Conservation (phyloP, 2,329 filamentous ascomycete genomes). For the Fusarium sp. region DNA sequence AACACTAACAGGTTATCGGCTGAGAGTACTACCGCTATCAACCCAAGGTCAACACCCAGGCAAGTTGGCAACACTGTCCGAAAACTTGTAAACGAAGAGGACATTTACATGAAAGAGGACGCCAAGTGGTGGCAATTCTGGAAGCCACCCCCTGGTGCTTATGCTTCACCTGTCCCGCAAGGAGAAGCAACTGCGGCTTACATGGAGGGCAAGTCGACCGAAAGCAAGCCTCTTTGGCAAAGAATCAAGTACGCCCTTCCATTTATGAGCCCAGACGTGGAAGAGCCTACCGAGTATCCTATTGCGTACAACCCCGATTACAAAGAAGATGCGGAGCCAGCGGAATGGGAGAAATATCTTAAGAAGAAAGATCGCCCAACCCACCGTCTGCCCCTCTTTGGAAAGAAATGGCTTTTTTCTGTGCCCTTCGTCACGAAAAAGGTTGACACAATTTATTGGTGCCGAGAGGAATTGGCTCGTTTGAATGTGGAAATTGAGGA, state of each 20-base stretch:
- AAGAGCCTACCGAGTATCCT: conserved; percentile 67
- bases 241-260: conserved; percentile 64
- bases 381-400: conserved; percentile 76
- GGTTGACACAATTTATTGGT: conserved; percentile 95
- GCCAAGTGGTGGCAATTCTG: conserved; percentile 73
- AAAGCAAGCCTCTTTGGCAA: conserved; percentile 63
- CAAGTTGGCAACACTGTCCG: conserved; percentile 63
- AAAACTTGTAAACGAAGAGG: conserved; percentile 61
- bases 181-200: conserved; percentile 59
- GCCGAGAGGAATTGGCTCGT: conserved; percentile 85
- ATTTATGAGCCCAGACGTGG: conserved; percentile 58
- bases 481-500: conserved; percentile 92
- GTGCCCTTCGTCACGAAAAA: conserved; percentile 87
- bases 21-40: conserved; percentile 51
- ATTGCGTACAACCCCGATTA: conserved; percentile 72
- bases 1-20: conserved; percentile 56
- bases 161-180: conserved; percentile 71
- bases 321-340: conserved; percentile 68
- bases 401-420: conserved; percentile 78
- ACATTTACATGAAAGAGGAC: conserved; percentile 61
- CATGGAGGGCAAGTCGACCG: conserved; percentile 49
- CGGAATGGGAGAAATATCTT: conserved; percentile 86
- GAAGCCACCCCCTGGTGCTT: conserved; percentile 72
- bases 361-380: conserved; percentile 86
- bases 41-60: not conserved